Base-by-base conservation (phyloP, 2,329 filamentous ascomycete genomes). In the Tolypocladium guangdongense region DNA sequence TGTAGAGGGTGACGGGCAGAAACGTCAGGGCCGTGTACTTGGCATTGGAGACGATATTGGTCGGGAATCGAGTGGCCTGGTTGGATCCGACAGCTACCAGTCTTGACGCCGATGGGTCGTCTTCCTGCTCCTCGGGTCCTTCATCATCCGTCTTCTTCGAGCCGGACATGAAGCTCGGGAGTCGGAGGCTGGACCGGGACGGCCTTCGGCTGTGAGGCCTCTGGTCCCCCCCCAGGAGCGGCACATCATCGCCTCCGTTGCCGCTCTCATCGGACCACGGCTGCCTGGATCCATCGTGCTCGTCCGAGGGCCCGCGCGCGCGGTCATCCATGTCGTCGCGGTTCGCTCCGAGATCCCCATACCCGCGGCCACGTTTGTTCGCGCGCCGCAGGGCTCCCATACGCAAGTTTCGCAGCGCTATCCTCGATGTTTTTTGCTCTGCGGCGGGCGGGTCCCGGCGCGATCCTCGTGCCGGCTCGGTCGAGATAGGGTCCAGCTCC, bases 1-100 rank as follows among this genome's bases (percentile, higher is more conserved):
- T 97, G 72, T 96, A 99, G 24, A 99, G 76, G 0, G 93, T 99
- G 51, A 92, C 78, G 2, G 95, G 95, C 16, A 99, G 78, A 70
- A 99, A 99, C 51, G 88, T 96, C 75, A 91, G 86, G 1, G 91
- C 84, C 33, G 92, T 97, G 69, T 99, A 99, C 77, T 97, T 99
- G 53, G 93, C 92, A 67, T 99, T 97, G 37, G 92, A 97, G 49
- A 99, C 82, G 54, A 90, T 81, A 69, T 99, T 99, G 10, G 88
- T 83, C 11, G 93, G 92, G 67, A 92, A 97, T 60, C 86, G 84
- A 50, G 84, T 77, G 32, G 82, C 69, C 65, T 95, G 91, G 33
- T 74, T 66, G 49, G 86, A 83, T 54, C 90, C 92, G 51, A 96
- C 88, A 2, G 83, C 76, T 33, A 96, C 80, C 50, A 81, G 81